phyloP scores from a whole-genome alignment of 1,284 basidiomycete genomes.

The Apiotrichum montevideense region DNA sequence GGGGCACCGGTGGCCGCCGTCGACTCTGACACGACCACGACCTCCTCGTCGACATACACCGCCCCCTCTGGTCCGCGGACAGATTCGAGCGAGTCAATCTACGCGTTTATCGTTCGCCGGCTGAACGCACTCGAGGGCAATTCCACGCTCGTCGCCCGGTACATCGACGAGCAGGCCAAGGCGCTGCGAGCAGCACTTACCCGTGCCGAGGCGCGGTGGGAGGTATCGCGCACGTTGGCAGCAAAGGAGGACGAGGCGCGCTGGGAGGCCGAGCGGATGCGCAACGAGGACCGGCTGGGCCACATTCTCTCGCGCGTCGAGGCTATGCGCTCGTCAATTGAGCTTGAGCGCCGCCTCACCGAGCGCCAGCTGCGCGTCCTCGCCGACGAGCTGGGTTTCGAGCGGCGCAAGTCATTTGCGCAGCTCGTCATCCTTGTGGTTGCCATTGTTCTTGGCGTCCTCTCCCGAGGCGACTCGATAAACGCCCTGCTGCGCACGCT shows the following conservation, averaged over 20 bases:
- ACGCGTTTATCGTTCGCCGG: slow-evolving; percentile 91
- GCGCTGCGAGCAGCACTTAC: slow-evolving; percentile 69
- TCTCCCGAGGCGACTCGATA: slow-evolving; percentile 29
- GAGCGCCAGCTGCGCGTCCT: slow-evolving; percentile 31
- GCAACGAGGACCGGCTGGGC: slow-evolving; percentile 38
- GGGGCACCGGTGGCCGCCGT: not conserved
- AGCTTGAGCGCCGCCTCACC: slow-evolving; percentile 30
- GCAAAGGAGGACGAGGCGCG: slow-evolving; percentile 15
- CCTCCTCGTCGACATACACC: slow-evolving; percentile 16
- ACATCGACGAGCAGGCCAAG: slow-evolving; percentile 83
- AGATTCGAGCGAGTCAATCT: slow-evolving; percentile 84
- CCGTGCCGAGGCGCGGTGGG: slow-evolving; percentile 55
- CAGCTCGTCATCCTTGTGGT: slow-evolving; percentile 39
- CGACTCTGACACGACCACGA: not conserved
- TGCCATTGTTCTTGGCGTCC: slow-evolving; percentile 31
- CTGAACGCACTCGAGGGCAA: slow-evolving; percentile 79
- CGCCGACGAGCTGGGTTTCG: slow-evolving; percentile 38
- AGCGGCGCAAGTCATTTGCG: slow-evolving; percentile 37
- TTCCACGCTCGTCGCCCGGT: slow-evolving; percentile 76
- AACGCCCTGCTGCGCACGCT: slow-evolving; percentile 36
- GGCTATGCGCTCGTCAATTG: slow-evolving; percentile 29
- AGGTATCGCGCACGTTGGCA: slow-evolving; percentile 27
- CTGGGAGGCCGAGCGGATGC: slow-evolving; percentile 32
- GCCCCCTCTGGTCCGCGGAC: slow-evolving; percentile 25
- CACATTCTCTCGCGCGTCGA: slow-evolving; percentile 36